These are phyloP conservation scores for Metschnikowia colocasiae DNA, from an alignment of 805 yeast genomes.

Conservation along the genomic window DNA sequence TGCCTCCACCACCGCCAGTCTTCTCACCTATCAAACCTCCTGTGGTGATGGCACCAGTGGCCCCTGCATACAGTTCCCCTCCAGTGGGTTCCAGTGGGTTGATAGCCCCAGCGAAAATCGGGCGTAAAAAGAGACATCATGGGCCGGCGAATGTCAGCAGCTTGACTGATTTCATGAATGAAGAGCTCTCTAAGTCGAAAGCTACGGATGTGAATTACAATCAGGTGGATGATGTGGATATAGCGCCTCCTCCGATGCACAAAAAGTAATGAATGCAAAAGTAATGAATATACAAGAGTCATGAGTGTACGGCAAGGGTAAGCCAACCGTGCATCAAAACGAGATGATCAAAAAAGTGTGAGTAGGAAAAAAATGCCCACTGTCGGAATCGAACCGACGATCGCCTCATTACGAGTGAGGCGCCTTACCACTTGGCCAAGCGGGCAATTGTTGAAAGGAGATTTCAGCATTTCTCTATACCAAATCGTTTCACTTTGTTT, in stretches of 20 bases:
- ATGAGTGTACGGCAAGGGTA: too few relatives aligned
- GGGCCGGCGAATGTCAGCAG: constrained; percentile 22
- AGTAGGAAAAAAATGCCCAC: constrained; percentile 39
- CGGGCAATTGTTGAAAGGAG: constrained; percentile 28
- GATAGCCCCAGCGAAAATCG: constrained; percentile 9
- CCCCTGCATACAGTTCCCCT: not conserved
- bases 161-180: constrained; percentile 40
- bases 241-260: constrained; percentile 18
- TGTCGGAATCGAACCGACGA: constrained; percentile 54
- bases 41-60: not conserved
- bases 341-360: too few relatives aligned
- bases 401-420: constrained; percentile 54
- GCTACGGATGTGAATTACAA: constrained; percentile 26
- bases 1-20: constrained; percentile 2
- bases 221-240: not conserved
- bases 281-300: constrained; percentile 3
- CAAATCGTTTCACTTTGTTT: too few relatives aligned
- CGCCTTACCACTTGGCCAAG: constrained; percentile 55
- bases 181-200: constrained; percentile 41
- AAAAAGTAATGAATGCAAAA: not conserved
- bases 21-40: constrained; percentile 8
- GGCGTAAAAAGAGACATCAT: constrained; percentile 29
- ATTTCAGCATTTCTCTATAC: not conserved
- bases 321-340: too few relatives aligned
- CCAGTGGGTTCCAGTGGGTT: not conserved